Conservation (phyloP, 2,329 filamentous ascomycete species). For the Cercospora berteroae region DNA sequence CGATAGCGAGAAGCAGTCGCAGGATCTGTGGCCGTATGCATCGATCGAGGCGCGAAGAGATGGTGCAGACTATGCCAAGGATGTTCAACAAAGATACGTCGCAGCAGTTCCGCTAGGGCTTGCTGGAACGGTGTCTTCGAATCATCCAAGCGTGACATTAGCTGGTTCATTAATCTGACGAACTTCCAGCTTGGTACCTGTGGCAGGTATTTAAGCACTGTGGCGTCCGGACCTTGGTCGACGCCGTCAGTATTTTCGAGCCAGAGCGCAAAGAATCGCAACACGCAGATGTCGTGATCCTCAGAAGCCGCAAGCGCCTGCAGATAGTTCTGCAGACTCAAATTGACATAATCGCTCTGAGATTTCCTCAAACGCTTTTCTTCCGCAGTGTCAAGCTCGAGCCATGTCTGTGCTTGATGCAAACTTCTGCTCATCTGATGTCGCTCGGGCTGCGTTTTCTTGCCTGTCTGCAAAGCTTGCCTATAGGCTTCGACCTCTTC, state of each 20-base stretch:
- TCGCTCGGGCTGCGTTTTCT: conserved; percentile 45
- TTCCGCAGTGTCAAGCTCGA: conserved; percentile 85
- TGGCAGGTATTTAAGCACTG: conserved; percentile 67
- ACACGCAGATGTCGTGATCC: conserved; percentile 80
- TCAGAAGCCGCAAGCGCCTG: conserved; percentile 81
- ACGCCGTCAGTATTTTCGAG: conserved; percentile 72
- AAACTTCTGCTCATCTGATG: conserved; percentile 60
- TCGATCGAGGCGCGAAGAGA: conserved; percentile 71
- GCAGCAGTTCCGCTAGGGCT: conserved; percentile 70
- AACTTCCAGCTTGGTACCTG: conserved; percentile 89
- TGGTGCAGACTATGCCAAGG: conserved; percentile 98
- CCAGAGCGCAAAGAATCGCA: conserved; percentile 93
- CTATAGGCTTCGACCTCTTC: conserved; percentile 76
- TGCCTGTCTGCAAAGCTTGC: conserved; percentile 53
- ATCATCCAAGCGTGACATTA: conserved; percentile 85
- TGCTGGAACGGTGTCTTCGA: conserved; percentile 69
- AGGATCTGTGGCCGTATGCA: conserved; percentile 61
- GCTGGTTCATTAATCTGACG: conserved; percentile 87
- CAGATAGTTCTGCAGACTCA: conserved; percentile 91
- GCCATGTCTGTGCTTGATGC: conserved; percentile 78
- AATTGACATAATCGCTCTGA: conserved; percentile 77
- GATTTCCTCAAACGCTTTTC: conserved; percentile 73
- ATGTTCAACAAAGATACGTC: conserved; percentile 84
- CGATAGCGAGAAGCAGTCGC: conserved; percentile 69
- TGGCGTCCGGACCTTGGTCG: conserved; percentile 68